Percentiles rank a stretch among this genome's conserved stretches.
Conservation (phyloP, 306 rosid species). For the Rosa multiflora region DNA sequence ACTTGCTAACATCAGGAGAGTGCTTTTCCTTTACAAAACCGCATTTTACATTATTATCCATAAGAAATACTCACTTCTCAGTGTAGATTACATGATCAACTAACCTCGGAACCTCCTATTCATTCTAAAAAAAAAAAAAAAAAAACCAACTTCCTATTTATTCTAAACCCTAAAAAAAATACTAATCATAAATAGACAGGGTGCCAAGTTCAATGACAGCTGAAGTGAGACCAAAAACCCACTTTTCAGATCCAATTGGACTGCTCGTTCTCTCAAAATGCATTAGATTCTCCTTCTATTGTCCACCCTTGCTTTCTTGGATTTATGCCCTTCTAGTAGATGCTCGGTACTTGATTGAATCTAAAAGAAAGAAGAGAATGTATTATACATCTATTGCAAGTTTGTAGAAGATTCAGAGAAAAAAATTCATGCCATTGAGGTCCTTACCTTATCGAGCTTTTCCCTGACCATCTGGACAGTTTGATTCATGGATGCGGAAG, state of each 20-base stretch:
- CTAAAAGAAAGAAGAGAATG: conserved; percentile 37
- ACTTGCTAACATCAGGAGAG: background rate
- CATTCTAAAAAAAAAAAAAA: background rate
- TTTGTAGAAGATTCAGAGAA: background rate
- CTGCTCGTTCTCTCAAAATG: conserved; percentile 10
- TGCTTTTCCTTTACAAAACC: background rate
- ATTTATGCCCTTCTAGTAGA: conserved; percentile 44
- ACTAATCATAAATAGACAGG: background rate
- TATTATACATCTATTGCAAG: conserved; percentile 1
- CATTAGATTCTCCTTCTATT: conserved; percentile 79
- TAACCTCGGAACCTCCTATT: background rate
- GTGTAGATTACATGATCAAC: background rate
- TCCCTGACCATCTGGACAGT: conserved; percentile 71
- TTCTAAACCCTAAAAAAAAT: background rate
- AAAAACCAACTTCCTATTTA: background rate
- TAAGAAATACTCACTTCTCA: background rate
- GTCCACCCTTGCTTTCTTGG: conserved; percentile 69
- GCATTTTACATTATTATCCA: background rate
- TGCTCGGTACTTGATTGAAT: conserved; percentile 62
- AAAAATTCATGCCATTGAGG: conserved; percentile 5
- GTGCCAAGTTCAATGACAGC: background rate
- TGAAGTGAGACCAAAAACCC: background rate
- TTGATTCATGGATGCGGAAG: conserved; percentile 82
- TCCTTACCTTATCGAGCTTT: conserved; percentile 80
- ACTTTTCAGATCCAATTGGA: conserved; percentile 1